A percentile compares a stretch with the other conserved stretches of the same genome.
These are phyloP conservation scores for Suillus sp. DNA, from an alignment of 768 basidiomycete species.

Conservation along the genomic window DNA sequence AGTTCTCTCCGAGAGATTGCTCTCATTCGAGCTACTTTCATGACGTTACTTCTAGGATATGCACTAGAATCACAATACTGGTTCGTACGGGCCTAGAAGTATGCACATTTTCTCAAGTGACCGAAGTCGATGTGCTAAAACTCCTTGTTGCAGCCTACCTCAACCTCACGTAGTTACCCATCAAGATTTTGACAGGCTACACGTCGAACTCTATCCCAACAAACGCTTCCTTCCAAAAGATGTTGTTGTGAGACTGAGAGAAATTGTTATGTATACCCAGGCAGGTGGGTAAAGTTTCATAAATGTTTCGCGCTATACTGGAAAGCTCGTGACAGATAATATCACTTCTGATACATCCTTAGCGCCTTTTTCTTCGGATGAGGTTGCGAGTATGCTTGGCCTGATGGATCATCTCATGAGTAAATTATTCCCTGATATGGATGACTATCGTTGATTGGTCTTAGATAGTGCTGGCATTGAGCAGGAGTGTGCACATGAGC, in stretches of 20 bases:
- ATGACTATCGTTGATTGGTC: not conserved
- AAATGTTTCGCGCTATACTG: not conserved
- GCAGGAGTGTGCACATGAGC: not conserved
- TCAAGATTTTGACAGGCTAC: not conserved
- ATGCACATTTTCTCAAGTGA: not conserved
- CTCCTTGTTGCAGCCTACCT: not conserved
- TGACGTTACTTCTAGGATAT: not conserved
- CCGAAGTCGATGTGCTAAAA: not conserved
- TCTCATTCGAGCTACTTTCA: not conserved
- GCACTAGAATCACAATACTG: constrained; percentile 7
- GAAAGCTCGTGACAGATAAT: not conserved
- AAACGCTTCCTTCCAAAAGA: not conserved
- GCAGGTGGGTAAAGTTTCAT: not conserved
- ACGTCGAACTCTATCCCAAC: not conserved
- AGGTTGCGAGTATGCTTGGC: constrained; percentile 4
- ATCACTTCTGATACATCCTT: constrained; percentile 2
- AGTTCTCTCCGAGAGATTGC: not conserved
- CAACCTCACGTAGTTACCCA: not conserved
- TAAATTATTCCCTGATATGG: not conserved
- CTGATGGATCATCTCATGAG: constrained; percentile 4
- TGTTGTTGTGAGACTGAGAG: not conserved
- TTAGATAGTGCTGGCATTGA: not conserved
- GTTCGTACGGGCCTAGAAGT: not conserved
- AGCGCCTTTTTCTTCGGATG: constrained; percentile 1
- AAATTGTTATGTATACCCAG: constrained; percentile 1